Base-by-base conservation (phyloP, 2,329 filamentous ascomycete genomes). In the Aspergillus chevalieri region DNA sequence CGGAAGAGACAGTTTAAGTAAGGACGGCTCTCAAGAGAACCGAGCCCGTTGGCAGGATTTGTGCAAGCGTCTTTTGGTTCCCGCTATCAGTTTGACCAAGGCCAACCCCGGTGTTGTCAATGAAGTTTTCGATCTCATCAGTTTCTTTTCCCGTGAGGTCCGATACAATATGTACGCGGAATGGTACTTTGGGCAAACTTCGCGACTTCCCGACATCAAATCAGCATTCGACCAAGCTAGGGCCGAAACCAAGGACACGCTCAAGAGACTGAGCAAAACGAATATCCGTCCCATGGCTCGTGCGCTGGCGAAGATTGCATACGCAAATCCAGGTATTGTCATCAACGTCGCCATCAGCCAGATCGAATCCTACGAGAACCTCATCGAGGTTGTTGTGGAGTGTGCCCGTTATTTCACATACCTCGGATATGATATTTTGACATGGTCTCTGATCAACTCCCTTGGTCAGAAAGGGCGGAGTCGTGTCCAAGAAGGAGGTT, bases 391-490 rank as follows among this genome's bases (percentile, higher is more conserved):
- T 4, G 89, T 98, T 53, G 91, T 97, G 12, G 90, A 96, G 65
- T 96, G 91, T 63, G 90, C 89, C 36, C 86, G 89, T 60, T 96
- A 96, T 66, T 96, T 97, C 59, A 95, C 92, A 1, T 84, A 88
- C 48, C 74, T 98, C 34, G 92, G 89, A 0, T 95, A 95, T 65
- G 93, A 98, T 67, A 88, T 95, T 28, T 77, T 98, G 42, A 87
- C 89, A 3, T 98, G 92, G 90, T 89, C 89, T 17, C 76, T 98
- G 42, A 82, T 98, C 70, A 94, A 84, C 62, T 78, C 80, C 8
- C 75, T 86, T 52, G 77, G 79, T 26, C 78, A 78, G 42, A 75
- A 78, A 39, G 78, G 78, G 34, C 75, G 81, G 56, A 76, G 77
- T 43, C 75, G 81, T 46, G 76, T 82, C 28, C 82, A 85, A 62